Evolutionary conservation across 441 rosid species (phyloP), one percentile per base, ranked within the genome.

Genomic region (Geranium incanum): DNA sequence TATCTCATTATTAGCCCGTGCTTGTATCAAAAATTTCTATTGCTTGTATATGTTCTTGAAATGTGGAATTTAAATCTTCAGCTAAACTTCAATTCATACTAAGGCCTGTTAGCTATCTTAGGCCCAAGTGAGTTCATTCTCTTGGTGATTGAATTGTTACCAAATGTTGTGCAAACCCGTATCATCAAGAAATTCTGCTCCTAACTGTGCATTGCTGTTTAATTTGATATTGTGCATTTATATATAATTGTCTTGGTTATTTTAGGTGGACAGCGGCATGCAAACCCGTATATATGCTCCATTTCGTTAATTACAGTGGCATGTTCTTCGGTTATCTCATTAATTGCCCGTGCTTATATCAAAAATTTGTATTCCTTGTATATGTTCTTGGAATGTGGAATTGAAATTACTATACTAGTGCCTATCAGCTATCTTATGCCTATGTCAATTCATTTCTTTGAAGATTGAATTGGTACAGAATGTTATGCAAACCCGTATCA

Each of bases 201-300:
- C 48, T 41, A 36, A 3, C 52, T 48, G 1, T 36, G 11, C 21
- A 36, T 62, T 4, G 37, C 13, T 16, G 5, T n/a, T 6, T 19
- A 52, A 45, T 12, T 37, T 41, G 11, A 9, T 41, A 9, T 41
- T 41, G 11, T 41, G 11, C 5, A 41, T 5, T 41, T 28, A 41
- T 41, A 19, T 4, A 12, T 65, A 45, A 23, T 36, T 36, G 63
- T 33, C 5, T 12, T 37, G 48, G 36, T 13, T n/a, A 36, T 75
- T 78, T 33, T 76, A 90, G 97, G 96, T 95, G 74, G 97, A 90
- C 77, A 84, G 92, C 78, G 98, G 96, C 33, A 28, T 28, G 33
- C 33, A 28, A 28, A 2, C 33, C 33, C 33, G 33, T 28, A 28
- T 16, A 50, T 15, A n/a, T 43, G 18, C 4, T 5, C 5, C 21